Percentiles rank a stretch among this genome's conserved stretches.
Conservation (phyloP, 345 rosid species). For the Gossypium australe region DNA sequence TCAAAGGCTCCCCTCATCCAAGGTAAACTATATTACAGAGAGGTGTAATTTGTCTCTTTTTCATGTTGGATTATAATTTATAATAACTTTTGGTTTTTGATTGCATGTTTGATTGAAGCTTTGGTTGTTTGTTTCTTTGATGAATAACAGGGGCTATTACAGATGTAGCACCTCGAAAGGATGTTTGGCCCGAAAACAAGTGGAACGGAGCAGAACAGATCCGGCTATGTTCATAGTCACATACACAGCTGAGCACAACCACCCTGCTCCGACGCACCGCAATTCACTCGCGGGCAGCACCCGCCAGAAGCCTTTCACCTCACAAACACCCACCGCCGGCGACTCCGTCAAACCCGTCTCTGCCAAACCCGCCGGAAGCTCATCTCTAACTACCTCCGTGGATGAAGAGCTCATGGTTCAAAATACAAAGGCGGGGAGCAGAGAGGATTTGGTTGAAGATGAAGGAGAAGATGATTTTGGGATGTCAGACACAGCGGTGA, state of each 20-base stretch:
- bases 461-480: slow-evolving; percentile 60
- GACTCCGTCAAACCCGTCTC: slow-evolving; percentile 23
- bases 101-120: slow-evolving; percentile 8
- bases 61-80: neutral
- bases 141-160: slow-evolving; percentile 72
- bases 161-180: slow-evolving; percentile 95
- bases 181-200: slow-evolving; percentile 95
- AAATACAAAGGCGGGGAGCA: slow-evolving; percentile 37
- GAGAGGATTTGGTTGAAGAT: slow-evolving; percentile 49
- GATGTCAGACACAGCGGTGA: slow-evolving; percentile 50
- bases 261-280: slow-evolving; percentile 90
- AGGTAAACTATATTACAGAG: slow-evolving; percentile 33
- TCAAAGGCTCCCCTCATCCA: slow-evolving; percentile 97
- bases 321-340: slow-evolving; percentile 17
- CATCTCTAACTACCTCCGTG: slow-evolving; percentile 48
- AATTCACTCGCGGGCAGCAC: slow-evolving; percentile 93
- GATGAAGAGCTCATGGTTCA: slow-evolving; percentile 42
- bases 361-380: slow-evolving; percentile 25
- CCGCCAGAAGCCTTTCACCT: slow-evolving; percentile 54
- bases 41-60: neutral
- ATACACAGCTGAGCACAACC: slow-evolving; percentile 92
- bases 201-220: slow-evolving; percentile 95
- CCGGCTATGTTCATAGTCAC: slow-evolving; percentile 87
- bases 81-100: neutral
- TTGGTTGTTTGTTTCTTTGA: slow-evolving; percentile 7